Conservation (phyloP, 2,329 filamentous ascomycete genomes). For the Hypoxylon sp. region DNA sequence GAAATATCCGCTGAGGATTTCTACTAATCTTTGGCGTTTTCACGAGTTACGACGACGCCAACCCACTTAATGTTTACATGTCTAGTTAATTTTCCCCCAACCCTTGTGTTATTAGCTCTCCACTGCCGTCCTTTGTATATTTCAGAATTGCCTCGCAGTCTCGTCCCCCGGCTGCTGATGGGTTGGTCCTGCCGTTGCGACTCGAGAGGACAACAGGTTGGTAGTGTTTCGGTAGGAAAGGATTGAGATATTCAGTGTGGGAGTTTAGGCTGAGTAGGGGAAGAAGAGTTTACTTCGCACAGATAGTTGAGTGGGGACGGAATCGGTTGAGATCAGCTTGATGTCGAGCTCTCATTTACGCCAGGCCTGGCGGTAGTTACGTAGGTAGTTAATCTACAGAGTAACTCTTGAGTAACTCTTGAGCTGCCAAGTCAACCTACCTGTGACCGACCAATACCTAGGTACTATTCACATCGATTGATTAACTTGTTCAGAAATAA, state of each 20-base stretch:
- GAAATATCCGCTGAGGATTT: conserved; percentile 35
- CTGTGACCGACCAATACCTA: conserved; percentile 8
- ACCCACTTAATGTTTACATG: conserved; percentile 56
- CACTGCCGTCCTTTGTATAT: conserved; percentile 52
- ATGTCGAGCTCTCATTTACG: conserved; percentile 32
- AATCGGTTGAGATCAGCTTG: conserved; percentile 19
- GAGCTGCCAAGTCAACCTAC: conserved; percentile 11
- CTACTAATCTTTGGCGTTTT: conserved; percentile 44
- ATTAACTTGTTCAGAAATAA: no score
- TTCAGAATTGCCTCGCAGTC: conserved; percentile 48
- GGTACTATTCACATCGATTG: neutral
- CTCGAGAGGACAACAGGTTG: conserved; percentile 32
- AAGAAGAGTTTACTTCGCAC: conserved; percentile 24
- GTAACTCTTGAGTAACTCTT: conserved; percentile 26
- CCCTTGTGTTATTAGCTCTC: conserved; percentile 49
- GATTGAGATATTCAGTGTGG: conserved; percentile 26
- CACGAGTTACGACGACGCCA: conserved; percentile 51
- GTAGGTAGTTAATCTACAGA: conserved; percentile 37
- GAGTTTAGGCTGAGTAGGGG: conserved; percentile 19
- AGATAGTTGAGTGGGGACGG: conserved; percentile 27
- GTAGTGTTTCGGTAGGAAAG: conserved; percentile 31
- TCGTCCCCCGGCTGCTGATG: conserved; percentile 50
- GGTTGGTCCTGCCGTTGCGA: conserved; percentile 26
- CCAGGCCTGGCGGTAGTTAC: conserved; percentile 30
- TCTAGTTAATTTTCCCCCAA: conserved; percentile 49